phyloP scores from a whole-genome alignment of 257 asterid genomes.

The Leptodermis oblonga region DNA sequence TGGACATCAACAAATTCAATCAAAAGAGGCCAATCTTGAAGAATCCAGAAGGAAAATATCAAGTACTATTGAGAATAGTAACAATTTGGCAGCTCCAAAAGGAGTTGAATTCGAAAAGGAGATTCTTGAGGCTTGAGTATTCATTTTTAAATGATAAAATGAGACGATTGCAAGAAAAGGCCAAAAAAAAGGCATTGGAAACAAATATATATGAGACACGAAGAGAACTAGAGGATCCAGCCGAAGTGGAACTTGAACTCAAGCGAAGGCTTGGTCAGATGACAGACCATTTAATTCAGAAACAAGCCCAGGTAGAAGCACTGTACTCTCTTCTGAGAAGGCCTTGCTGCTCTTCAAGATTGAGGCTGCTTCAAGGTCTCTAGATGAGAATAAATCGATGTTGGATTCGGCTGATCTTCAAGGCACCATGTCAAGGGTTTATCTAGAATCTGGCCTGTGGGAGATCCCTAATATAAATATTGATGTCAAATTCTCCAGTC shows the following conservation, averaged over 20 bases:
- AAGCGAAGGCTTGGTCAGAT: constrained; percentile 85
- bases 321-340: constrained; percentile 84
- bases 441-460: constrained; percentile 51
- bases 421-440: constrained; percentile 51
- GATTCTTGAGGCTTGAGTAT: constrained; percentile 83
- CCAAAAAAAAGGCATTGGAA: constrained; percentile 46
- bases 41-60: constrained; percentile 68
- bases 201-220: constrained; percentile 58
- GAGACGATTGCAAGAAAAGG: constrained; percentile 77
- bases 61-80: constrained; percentile 41
- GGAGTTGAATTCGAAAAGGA: constrained; percentile 74
- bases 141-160: constrained; percentile 71
- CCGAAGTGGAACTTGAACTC: constrained; percentile 88
- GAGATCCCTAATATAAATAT: constrained; percentile 49
- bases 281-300: constrained; percentile 88
- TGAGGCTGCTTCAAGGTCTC: constrained; percentile 73
- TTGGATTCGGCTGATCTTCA: constrained; percentile 35
- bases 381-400: constrained; percentile 50
- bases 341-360: constrained; percentile 67
- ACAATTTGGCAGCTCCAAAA: constrained; percentile 63
- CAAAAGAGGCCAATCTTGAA: constrained; percentile 69
- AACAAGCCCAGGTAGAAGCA: constrained; percentile 97
- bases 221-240: constrained; percentile 59
- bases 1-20: constrained; percentile 63
- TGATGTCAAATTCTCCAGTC: constrained; percentile 58